Evolutionary conservation across 768 basidiomycete genomes (phyloP), one percentile per base, ranked within the genome.

Genomic region (Podaxis mareebaensis): DNA sequence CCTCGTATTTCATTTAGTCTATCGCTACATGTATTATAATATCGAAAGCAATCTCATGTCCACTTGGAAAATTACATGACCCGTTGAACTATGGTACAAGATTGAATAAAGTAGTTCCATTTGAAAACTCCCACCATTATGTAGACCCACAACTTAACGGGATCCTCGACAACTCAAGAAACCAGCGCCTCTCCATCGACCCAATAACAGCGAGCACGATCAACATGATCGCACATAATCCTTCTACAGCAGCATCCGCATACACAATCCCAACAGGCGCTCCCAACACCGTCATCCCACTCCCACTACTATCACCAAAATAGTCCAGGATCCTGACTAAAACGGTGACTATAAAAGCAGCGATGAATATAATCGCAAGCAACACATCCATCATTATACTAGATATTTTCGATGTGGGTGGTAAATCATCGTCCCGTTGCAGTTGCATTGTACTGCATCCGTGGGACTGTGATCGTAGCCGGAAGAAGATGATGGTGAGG

Each of bases 211-310:
- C 33, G 7, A 52, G 42, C 4, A 28, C 51, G 40, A 42, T 44
- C 59, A 60, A 40, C 49, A 52, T 24, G 13, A 60, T 60, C 51
- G 20, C 51, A 60, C 49, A 60, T 22, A 52, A 10, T 11, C 26
- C 13, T 20, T 60, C 49, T 38, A 60, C 39, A 17, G 24, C 30
- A n/a, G 59, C 59, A 52, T 60, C 59, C 24, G 38, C 48, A 39
- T 52, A 60, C 11, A 53, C 33, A 40, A 52, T 30, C 39, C 7
- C 42, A 22, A 28, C 13, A 22, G 40, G 22, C 17, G 2, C 28
- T 38, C 38, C 20, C 33, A 55, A 15, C n/a, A 11, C 36, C n/a
- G 13, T 39, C 53, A 3, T 20, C 54, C n/a, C 10, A 28, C 11
- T 22, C 38, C 36, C 54, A 24, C 26, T 38, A 39, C 39, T 20